Evolutionary conservation across 176 grass and related monocot genomes (phyloP).

Genomic region (Aegilops bicornis): DNA sequence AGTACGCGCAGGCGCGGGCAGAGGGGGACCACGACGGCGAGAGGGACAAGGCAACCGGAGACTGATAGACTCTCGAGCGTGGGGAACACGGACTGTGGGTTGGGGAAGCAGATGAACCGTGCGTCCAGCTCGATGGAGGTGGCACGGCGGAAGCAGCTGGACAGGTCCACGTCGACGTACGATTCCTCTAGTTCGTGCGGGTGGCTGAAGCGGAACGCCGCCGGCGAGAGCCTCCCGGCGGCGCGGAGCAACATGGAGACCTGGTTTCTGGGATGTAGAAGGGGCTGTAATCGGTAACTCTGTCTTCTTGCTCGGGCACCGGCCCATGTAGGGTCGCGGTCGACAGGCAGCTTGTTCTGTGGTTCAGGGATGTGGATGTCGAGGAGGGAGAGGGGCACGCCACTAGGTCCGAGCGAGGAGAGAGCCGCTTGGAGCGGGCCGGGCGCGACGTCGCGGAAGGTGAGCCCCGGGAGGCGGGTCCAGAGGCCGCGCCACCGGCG

Average conservation of each 20-base stretch:
- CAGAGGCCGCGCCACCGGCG: neutral
- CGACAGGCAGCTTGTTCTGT: too few relatives aligned
- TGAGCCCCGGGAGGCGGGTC: neutral
- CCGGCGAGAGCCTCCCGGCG: neutral
- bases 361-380: neutral
- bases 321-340: too few relatives aligned
- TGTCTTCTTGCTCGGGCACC: too few relatives aligned
- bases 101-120: neutral
- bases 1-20: neutral
- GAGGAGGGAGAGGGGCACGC: neutral
- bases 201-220: neutral
- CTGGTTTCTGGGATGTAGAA: neutral
- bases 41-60: neutral
- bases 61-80: neutral
- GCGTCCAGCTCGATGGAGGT: neutral
- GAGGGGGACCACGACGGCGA: neutral
- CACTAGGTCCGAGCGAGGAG: neutral
- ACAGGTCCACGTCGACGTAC: neutral
- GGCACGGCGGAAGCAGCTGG: neutral
- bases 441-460: neutral
- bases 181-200: neutral
- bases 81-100: neutral
- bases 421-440: neutral
- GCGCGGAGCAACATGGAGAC: neutral
- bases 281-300: too few relatives aligned